Evolutionary conservation across 2,329 filamentous ascomycete genomes (phyloP).

Genomic region (Phialophora expanda): DNA sequence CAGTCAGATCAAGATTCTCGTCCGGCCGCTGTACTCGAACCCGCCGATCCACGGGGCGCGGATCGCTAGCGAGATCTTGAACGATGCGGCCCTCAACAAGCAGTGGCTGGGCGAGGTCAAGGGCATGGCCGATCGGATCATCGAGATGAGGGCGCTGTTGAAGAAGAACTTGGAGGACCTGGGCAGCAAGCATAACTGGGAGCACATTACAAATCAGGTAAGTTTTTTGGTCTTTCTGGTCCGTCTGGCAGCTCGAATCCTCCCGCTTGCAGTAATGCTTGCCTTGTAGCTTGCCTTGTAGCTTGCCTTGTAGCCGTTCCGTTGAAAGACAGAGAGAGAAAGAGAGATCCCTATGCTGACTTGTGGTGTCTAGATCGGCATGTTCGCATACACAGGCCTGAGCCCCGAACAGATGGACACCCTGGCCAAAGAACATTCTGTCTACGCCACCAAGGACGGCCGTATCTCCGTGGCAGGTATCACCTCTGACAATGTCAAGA

Average conservation of each 20-base stretch:
- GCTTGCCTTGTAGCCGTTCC: no score
- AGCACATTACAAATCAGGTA: constrained; percentile 90
- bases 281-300: no score
- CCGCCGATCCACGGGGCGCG: constrained; percentile 95
- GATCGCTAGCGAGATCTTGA: constrained; percentile 89
- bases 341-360: not conserved
- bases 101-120: constrained; percentile 98
- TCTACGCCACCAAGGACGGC: constrained; percentile 86
- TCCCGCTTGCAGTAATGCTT: no score
- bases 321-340: not conserved
- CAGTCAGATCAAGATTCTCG: constrained; percentile 97
- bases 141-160: constrained; percentile 93
- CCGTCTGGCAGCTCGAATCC: no score
- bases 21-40: constrained; percentile 97
- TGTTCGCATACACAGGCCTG: constrained; percentile 98
- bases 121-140: constrained; percentile 98
- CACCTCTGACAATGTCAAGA: constrained; percentile 56
- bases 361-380: constrained; percentile 72
- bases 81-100: constrained; percentile 79
- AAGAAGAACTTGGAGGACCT: constrained; percentile 94
- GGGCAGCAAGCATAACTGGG: constrained; percentile 96
- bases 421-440: constrained; percentile 92
- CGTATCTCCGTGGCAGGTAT: constrained; percentile 59
- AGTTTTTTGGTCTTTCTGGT: not conserved
- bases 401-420: constrained; percentile 88